Base-by-base conservation (phyloP, 257 asterid genomes). In the Forsythia viridissima region DNA sequence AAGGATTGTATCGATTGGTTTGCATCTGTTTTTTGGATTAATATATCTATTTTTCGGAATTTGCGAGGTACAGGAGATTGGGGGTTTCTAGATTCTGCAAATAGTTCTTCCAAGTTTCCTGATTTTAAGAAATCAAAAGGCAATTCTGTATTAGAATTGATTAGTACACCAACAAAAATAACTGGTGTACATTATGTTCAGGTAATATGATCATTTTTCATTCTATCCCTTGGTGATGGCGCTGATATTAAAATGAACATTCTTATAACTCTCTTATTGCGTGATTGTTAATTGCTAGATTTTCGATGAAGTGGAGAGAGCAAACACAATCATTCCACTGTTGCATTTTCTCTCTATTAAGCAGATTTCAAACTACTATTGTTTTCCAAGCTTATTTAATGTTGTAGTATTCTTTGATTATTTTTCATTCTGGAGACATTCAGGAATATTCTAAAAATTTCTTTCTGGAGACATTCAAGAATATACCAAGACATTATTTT, bases 181-280 rank as follows among this genome's bases (percentile, higher is more conserved):
- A 89, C 90, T 55, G 99, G 98, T 73, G 99, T 96, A 75, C 99
- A 96, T 89, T 96, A 93, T 88, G 93, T 96, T 84, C 98, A 96
- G 97, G 99, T 93, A 85, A 73, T 74, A 24, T 84, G 82, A 44
- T 82, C 76, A 37, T 79, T 76, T 65, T 48, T 71, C 48, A 72
- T 76, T 76, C 21, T 52, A 52, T 18, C 34, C 57, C 57, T 79
- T 48, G 70, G 68, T 44, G 61, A 65, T 9, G 57, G 70, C 40
- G 74, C 74, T 42, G 55, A 38, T 59, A 78, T 59, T 74, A 40
- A 77, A 51, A 41, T 69, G 67, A 68, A 44, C 71, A 20, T 36
- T 71, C 41, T 8, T 81, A 13, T 48, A 15, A 24, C 41, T 41
- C 3, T 61, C 63, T 34, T 36, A 37, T 66, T 30, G 61, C 79